phyloP scores from a whole-genome alignment of 2,329 filamentous ascomycete genomes.

The Stachybotrys chlorohalonatus region DNA sequence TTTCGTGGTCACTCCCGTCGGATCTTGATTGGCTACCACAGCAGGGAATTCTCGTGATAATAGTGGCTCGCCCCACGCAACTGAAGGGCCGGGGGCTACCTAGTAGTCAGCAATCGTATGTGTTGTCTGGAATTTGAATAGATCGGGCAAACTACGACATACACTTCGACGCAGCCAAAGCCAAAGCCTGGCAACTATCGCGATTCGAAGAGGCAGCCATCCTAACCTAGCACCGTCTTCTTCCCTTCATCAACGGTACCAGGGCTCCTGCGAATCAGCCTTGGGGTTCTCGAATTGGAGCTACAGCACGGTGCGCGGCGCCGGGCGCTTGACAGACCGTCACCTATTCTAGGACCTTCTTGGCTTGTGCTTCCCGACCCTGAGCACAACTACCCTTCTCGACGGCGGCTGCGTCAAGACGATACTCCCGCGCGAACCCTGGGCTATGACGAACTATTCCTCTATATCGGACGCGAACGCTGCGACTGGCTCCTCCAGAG shows the following conservation, averaged over 20 bases:
- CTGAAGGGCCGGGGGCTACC: neutral
- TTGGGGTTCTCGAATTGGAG: neutral
- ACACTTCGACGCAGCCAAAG: neutral
- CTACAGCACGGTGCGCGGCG: neutral
- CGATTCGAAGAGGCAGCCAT: no score
- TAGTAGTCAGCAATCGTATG: neutral
- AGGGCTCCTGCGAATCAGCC: neutral
- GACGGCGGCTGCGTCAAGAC: neutral
- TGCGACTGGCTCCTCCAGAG: slow-evolving; percentile 28
- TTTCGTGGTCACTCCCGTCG: neutral
- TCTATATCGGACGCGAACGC: slow-evolving; percentile 40
- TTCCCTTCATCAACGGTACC: neutral
- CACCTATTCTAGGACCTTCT: neutral
- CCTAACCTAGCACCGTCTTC: no score
- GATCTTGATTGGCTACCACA: neutral
- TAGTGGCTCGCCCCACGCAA: neutral
- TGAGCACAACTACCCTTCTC: neutral
- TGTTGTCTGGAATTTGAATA: neutral
- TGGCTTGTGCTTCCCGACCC: neutral
- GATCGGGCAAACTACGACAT: neutral
- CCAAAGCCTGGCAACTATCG: neutral
- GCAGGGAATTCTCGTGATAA: neutral
- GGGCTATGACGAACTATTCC: slow-evolving; percentile 46
- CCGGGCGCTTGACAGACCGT: neutral
- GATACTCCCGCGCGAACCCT: neutral